phyloP scores from a whole-genome alignment of 176 grass and related monocot species.

The Metroxylon sagu region DNA sequence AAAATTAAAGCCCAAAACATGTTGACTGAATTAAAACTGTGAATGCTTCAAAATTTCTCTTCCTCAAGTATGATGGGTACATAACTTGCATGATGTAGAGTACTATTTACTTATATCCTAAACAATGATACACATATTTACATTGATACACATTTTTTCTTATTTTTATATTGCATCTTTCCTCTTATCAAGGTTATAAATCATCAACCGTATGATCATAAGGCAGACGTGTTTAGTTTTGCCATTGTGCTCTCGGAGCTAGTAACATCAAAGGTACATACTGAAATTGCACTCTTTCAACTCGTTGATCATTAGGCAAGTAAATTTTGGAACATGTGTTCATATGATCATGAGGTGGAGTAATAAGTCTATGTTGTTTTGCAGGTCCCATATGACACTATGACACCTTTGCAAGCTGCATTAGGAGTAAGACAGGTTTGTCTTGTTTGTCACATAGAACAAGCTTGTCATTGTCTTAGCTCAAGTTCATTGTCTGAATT shows the following conservation, averaged over 20 bases:
- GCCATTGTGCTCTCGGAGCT: constrained; percentile 90
- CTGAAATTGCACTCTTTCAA: neutral
- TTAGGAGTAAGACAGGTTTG: constrained; percentile 81
- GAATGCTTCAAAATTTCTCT: no score
- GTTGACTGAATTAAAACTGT: no score
- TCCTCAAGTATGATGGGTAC: no score
- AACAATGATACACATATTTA: no score
- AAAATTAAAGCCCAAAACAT: no score
- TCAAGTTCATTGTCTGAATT: no score
- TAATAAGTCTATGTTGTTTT: constrained; percentile 21
- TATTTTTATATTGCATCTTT: neutral
- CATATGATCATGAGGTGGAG: neutral
- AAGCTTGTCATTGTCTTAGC: no score
- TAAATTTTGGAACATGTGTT: neutral
- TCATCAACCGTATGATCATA: constrained; percentile 74
- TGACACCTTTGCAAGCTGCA: constrained; percentile 95
- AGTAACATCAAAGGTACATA: constrained; percentile 69
- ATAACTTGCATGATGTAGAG: no score
- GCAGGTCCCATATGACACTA: constrained; percentile 75
- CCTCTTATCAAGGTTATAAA: constrained; percentile 72
- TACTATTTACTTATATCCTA: no score
- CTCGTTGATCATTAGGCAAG: neutral
- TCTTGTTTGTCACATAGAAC: constrained; percentile 2
- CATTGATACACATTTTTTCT: no score
- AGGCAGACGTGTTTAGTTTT: constrained; percentile 94